Percentiles rank a stretch among this genome's conserved stretches.
Conservation (phyloP, 108 stramenopile genomes). For the Cylindrotheca closterium region DNA sequence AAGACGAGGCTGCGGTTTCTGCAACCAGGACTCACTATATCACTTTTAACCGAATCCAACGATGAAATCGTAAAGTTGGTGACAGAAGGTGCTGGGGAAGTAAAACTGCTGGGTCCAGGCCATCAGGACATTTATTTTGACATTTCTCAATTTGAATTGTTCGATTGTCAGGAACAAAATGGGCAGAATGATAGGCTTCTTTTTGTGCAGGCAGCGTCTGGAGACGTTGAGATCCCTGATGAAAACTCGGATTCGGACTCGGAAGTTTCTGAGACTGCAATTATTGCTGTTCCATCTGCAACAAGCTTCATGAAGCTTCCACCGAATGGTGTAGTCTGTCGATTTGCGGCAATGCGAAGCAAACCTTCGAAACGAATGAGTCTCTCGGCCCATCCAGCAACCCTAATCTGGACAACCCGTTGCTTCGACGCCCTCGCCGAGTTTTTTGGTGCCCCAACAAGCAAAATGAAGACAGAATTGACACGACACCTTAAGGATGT, state of each 20-base stretch:
- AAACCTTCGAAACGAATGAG: constrained; percentile 38
- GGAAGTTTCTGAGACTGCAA: constrained; percentile 10
- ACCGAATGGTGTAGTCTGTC: constrained; percentile 58
- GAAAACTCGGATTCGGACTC: constrained; percentile 12
- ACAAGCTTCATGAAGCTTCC: constrained; percentile 45
- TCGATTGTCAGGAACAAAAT: constrained; percentile 20
- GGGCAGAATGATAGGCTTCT: constrained; percentile 22
- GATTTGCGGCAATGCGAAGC: constrained; percentile 46
- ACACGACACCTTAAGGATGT: constrained; percentile 59
- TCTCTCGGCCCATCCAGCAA: constrained; percentile 69
- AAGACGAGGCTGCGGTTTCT: constrained; percentile 35
- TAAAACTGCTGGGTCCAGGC: constrained; percentile 51
- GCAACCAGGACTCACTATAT: constrained; percentile 25
- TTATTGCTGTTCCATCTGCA: constrained; percentile 14
- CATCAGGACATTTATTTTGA: constrained; percentile 64
- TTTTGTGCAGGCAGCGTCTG: constrained; percentile 9
- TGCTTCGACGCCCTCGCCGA: constrained; percentile 62
- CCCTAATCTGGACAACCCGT: constrained; percentile 68
- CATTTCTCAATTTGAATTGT: constrained; percentile 50
- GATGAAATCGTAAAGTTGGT: constrained; percentile 37
- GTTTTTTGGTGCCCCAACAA: constrained; percentile 51
- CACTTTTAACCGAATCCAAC: constrained; percentile 24
- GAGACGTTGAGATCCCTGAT: constrained; percentile 15
- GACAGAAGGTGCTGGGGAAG: constrained; percentile 33
- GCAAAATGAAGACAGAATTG: constrained; percentile 49